Conservation (phyloP, 1,139 yeast species). For the Hyphopichia khmerensis region DNA sequence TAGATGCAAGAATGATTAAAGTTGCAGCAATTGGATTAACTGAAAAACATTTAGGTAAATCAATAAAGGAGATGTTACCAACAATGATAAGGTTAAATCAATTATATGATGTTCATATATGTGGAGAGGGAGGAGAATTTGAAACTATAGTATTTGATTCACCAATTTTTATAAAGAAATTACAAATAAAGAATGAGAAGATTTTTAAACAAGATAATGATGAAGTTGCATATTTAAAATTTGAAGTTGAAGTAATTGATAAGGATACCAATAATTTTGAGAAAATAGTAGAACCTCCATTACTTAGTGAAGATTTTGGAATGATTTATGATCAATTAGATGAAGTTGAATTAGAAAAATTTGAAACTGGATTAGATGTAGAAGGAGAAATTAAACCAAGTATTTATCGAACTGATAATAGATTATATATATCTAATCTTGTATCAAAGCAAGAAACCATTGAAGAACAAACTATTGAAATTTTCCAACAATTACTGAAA, state of each 20-base stretch:
- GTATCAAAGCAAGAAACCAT: conserved; percentile 26
- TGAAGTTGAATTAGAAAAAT: background rate
- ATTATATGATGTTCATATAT: conserved; percentile 80
- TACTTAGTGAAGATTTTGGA: conserved; percentile 44
- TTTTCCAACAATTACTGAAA: conserved; percentile 43
- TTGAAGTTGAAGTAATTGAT: conserved; percentile 41
- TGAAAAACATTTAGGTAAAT: conserved; percentile 63
- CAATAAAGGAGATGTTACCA: conserved; percentile 62
- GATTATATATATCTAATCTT: conserved; percentile 54
- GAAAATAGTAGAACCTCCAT: conserved; percentile 31
- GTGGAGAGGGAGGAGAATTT: conserved; percentile 99
- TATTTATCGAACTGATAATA: conserved; percentile 17
- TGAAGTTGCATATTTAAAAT: conserved; percentile 66
- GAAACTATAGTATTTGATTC: conserved; percentile 91
- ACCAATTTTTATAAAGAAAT: conserved; percentile 64
- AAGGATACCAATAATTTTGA: conserved; percentile 27
- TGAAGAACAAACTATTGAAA: conserved; percentile 45
- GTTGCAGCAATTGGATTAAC: conserved; percentile 90
- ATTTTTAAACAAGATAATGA: conserved; percentile 35
- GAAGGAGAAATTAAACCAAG: background rate
- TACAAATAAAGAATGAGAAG: conserved; percentile 44
- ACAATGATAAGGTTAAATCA: conserved; percentile 56
- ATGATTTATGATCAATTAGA: conserved; percentile 31
- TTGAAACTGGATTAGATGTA: background rate
- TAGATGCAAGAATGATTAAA: conserved; percentile 86